phyloP scores from a whole-genome alignment of 1,284 basidiomycete species.

The Cryptococcus maquisensis region DNA sequence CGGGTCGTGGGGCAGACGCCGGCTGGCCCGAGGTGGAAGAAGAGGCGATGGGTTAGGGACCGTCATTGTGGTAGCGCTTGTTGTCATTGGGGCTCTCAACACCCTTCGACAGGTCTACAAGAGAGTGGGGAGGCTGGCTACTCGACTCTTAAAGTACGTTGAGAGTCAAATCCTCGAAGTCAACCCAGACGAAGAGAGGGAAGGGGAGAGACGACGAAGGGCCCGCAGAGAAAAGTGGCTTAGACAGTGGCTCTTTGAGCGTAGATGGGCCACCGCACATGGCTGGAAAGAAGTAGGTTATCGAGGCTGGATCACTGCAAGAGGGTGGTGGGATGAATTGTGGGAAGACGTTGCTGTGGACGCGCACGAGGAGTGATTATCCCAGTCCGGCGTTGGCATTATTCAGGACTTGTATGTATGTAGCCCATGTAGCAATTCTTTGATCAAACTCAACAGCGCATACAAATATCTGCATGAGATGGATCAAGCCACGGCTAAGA shows the following conservation, averaged over 20 bases:
- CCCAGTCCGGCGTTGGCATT: no score
- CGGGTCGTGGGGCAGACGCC: slow-evolving; percentile 19
- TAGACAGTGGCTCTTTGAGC: slow-evolving; percentile 14
- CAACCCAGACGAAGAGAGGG: slow-evolving; percentile 27
- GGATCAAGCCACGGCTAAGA: no score
- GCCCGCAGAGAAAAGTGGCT: slow-evolving; percentile 21
- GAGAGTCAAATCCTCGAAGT: slow-evolving; percentile 44
- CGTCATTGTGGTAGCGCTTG: slow-evolving; percentile 29
- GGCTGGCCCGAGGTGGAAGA: slow-evolving; percentile 7
- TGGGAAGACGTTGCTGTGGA: neutral
- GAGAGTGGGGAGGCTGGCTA: slow-evolving; percentile 19
- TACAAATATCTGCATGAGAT: no score
- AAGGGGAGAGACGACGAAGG: slow-evolving; percentile 3
- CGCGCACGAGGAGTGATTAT: neutral
- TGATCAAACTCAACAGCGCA: no score
- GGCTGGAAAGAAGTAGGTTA: slow-evolving; percentile 25
- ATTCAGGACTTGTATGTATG: no score
- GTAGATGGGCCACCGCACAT: neutral
- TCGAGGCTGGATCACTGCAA: slow-evolving; percentile 8
- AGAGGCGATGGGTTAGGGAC: slow-evolving; percentile 17
- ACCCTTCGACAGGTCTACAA: slow-evolving; percentile 34
- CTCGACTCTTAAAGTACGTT: slow-evolving; percentile 28
- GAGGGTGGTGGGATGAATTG: neutral
- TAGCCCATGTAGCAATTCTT: no score
- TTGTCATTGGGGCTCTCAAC: slow-evolving; percentile 38